Conservation (phyloP, 768 basidiomycete species). For the Rhizopogon salebrosus region DNA sequence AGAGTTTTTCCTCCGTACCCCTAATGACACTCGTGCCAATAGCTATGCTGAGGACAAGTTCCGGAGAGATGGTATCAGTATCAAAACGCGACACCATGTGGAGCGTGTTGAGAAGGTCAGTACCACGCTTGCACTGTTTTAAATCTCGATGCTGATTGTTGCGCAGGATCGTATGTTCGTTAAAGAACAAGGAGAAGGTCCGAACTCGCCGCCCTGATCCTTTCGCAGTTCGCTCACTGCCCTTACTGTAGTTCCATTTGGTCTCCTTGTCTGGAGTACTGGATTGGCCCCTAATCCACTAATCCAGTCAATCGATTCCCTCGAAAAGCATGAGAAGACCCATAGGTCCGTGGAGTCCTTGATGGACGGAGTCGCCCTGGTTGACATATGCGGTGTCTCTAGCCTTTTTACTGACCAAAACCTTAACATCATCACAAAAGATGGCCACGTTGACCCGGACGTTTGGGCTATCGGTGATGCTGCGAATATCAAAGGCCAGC, state of each 20-base stretch:
- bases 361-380: conserved; percentile 18
- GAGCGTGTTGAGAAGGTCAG: conserved; percentile 57
- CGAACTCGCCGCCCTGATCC: neutral
- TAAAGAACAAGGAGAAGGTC: conserved; percentile 69
- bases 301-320: conserved; percentile 51
- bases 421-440: conserved; percentile 54
- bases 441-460: conserved; percentile 53
- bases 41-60: conserved; percentile 71
- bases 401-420: conserved; percentile 49
- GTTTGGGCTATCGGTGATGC: conserved; percentile 85
- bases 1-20: neutral
- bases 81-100: conserved; percentile 71
- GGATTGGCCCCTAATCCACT: conserved; percentile 82
- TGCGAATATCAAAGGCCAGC: conserved; percentile 47
- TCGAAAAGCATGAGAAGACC: conserved; percentile 58
- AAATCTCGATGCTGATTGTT: neutral
- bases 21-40: conserved; percentile 1
- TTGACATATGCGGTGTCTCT: conserved; percentile 10
- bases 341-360: conserved; percentile 36
- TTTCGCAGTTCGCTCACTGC: conserved; percentile 5
- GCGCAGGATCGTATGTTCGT: conserved; percentile 60
- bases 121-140: neutral
- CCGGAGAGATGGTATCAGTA: conserved; percentile 66
- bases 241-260: conserved; percentile 57
- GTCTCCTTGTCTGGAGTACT: conserved; percentile 85